phyloP scores from a whole-genome alignment of 2,329 filamentous ascomycete species.

The Daldinia sp. region DNA sequence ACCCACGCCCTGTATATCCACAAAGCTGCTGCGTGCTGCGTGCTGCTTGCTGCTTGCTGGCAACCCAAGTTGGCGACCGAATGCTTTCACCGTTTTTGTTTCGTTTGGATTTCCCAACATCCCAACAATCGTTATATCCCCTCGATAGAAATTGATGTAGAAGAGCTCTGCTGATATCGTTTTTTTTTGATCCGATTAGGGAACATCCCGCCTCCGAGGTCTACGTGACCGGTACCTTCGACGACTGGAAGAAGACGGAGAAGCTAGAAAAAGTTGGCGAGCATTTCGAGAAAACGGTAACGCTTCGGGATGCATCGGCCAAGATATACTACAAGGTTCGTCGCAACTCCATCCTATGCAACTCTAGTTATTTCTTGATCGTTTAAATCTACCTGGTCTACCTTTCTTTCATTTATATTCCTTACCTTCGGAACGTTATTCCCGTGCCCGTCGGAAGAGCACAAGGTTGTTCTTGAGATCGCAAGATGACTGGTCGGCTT shows the following conservation, averaged over 20 bases:
- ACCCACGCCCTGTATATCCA: constrained; percentile 1
- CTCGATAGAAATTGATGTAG: constrained; percentile 27
- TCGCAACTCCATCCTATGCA: constrained; percentile 36
- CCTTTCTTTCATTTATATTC: constrained; percentile 24
- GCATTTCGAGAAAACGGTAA: constrained; percentile 82
- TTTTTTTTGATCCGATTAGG: constrained; percentile 61
- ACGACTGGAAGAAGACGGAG: constrained; percentile 89
- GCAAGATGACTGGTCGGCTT: constrained; percentile 1
- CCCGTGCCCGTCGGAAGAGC: constrained; percentile 7
- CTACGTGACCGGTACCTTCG: constrained; percentile 94
- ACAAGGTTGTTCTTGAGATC: constrained; percentile 13
- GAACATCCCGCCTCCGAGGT: constrained; percentile 84
- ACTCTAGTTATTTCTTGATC: not conserved
- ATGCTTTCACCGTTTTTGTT: constrained; percentile 10
- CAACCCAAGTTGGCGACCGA: not conserved
- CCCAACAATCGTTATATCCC: constrained; percentile 29
- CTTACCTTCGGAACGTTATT: not conserved
- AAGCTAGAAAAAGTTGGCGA: constrained; percentile 79
- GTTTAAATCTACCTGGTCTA: constrained; percentile 15
- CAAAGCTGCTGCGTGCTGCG: constrained; percentile 1
- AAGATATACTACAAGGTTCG: constrained; percentile 96
- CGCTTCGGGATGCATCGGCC: constrained; percentile 68
- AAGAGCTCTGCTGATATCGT: constrained; percentile 25
- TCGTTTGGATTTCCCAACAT: constrained; percentile 10
- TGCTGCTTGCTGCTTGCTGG: not conserved